Percentiles rank a stretch among this genome's conserved stretches.
Evolutionary conservation across 2,329 filamentous ascomycete species (phyloP).

Genomic region (Celoporthe dispersa): DNA sequence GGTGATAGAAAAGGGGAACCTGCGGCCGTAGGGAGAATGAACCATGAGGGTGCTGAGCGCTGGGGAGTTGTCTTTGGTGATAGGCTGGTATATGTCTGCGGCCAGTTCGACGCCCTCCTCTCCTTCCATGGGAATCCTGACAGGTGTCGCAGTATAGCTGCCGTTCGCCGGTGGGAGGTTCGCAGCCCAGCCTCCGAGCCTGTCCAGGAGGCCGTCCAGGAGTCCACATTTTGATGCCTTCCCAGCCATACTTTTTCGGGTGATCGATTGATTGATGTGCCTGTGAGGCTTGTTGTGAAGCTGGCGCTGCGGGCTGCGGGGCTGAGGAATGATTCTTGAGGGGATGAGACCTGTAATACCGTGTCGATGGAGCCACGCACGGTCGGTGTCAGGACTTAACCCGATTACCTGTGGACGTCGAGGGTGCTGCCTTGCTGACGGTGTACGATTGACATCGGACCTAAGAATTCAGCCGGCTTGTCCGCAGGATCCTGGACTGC

Average conservation of each 20-base stretch:
- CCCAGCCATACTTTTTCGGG: not conserved
- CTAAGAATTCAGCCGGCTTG: too few relatives aligned
- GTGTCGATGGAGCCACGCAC: too few relatives aligned
- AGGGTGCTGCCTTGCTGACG: too few relatives aligned
- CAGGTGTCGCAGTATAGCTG: conserved; percentile 20
- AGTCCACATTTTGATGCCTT: not conserved
- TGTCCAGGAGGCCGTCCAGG: conserved; percentile 14
- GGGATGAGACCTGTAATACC: too few relatives aligned
- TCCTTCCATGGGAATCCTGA: conserved; percentile 28
- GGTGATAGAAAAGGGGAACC: conserved; percentile 14
- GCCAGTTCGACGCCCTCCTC: conserved; percentile 29
- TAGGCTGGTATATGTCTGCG: conserved; percentile 32
- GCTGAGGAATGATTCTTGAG: not conserved
- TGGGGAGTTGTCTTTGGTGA: conserved; percentile 6
- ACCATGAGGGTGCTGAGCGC: conserved; percentile 26
- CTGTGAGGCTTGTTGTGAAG: not conserved
- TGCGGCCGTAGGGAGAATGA: conserved; percentile 31
- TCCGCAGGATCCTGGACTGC: too few relatives aligned
- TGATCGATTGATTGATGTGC: too few relatives aligned
- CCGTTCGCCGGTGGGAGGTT: conserved; percentile 20
- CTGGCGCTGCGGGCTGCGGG: too few relatives aligned
- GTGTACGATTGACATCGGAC: too few relatives aligned
- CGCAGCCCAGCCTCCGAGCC: conserved; percentile 12
- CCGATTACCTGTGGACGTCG: too few relatives aligned
- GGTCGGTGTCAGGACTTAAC: too few relatives aligned